Percentiles rank a stretch among this genome's conserved stretches.
Conservation (phyloP, 352 stramenopile species). For the Bremia lactucae region DNA sequence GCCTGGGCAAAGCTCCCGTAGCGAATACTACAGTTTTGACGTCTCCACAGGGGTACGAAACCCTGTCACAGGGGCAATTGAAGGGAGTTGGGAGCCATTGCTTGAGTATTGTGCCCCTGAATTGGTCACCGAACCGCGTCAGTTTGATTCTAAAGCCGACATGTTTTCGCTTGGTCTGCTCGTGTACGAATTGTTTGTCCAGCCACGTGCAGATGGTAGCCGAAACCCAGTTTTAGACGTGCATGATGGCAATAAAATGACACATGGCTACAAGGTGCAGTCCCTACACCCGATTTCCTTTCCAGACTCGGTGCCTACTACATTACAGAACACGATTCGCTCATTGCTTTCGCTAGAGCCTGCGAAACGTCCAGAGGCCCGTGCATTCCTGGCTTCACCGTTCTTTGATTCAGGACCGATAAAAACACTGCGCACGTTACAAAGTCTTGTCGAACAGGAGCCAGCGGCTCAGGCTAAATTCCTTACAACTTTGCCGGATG, state of each 20-base stretch:
- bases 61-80: conserved; percentile 32
- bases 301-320: conserved; percentile 56
- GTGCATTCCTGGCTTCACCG: conserved; percentile 65
- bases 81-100: conserved; percentile 71
- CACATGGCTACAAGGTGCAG: conserved; percentile 81
- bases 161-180: conserved; percentile 83
- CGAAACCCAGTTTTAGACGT: conserved; percentile 76
- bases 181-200: conserved; percentile 79
- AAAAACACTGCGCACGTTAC: conserved; percentile 70
- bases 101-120: conserved; percentile 83
- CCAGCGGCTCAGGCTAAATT: conserved; percentile 75
- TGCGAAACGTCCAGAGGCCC: conserved; percentile 48
- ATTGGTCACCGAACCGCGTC: conserved; percentile 67
- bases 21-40: conserved; percentile 72
- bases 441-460: conserved; percentile 79
- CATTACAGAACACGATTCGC: conserved; percentile 79
- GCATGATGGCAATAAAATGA: conserved; percentile 83
- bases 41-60: conserved; percentile 41
- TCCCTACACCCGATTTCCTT: conserved; percentile 84
- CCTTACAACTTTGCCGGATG: conserved; percentile 52
- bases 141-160: conserved; percentile 72
- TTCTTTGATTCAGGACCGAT: conserved; percentile 84
- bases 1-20: conserved; percentile 67
- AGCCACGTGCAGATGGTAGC: conserved; percentile 61
- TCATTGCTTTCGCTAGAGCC: conserved; percentile 58